Evolutionary conservation across 2,329 filamentous ascomycete species (phyloP), one percentile per base, ranked within the genome.

Genomic region (Daldinia eschscholtzii): DNA sequence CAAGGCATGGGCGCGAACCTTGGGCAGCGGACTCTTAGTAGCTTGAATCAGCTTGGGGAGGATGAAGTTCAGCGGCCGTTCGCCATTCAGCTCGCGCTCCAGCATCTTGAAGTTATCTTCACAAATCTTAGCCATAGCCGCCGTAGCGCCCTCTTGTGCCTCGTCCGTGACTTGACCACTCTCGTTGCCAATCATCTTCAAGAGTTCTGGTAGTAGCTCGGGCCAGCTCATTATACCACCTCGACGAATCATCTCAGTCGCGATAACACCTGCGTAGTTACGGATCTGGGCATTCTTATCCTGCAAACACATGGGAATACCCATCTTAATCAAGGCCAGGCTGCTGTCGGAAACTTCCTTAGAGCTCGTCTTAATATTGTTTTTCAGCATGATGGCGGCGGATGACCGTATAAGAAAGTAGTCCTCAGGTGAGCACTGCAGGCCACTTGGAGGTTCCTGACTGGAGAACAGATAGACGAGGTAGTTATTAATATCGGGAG

Each of bases 401-500:
- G 95, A 92, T 68, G 93, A 92, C 71, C 96, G 91, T 68, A 97
- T 91, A 57, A 93, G 83, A 79, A 92, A 88, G 83, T 93, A 91
- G 78, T 92, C 85, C 71, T 86, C 77, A 73, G 84, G 76, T 59
- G 85, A 87, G 74, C 88, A 87, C 73, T 84, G 83, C 77, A 92
- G 83, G 70, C 85, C 89, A 64, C 84, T 81, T 53, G 92, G 88
- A 57, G 86, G 83, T 71, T 89, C 86, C 64, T 88, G 80, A 75
- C 88, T 93, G 67, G 92, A 93, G 81, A 97, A 93, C 70, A 99
- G 88, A 81, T 92, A 98, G 74, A 93, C 92, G 50, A 99, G 90
- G 81, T 99, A 99, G 83, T 98, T 98, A 84, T 97, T 95, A 84
- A 98, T 93, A 80, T 98, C 95, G 56, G 94, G 94, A 10, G 93